phyloP scores from a whole-genome alignment of 202 grass and related monocot species.

The Alloteropsis angusta region DNA sequence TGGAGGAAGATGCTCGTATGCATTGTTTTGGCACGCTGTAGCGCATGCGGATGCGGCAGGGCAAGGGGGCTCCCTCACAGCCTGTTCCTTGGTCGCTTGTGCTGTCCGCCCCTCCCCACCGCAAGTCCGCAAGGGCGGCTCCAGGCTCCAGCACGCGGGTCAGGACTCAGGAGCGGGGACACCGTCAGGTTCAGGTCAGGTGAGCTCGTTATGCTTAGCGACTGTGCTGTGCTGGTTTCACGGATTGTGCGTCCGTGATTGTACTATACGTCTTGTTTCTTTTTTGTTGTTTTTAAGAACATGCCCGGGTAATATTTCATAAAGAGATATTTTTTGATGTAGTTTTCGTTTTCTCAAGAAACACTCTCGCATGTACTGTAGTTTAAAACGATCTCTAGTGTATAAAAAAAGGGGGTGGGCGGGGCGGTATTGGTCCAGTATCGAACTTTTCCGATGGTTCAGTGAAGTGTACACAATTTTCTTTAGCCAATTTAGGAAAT shows the following conservation, averaged over 20 bases:
- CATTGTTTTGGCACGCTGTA: not conserved
- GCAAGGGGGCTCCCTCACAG: not conserved
- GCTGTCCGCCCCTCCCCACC: slow-evolving; percentile 24
- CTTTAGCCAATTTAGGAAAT: not conserved
- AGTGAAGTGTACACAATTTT: not conserved
- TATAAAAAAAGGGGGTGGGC: too few relatives aligned
- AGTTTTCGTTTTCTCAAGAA: not conserved
- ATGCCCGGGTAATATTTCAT: not conserved
- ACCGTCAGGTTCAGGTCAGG: slow-evolving; percentile 28
- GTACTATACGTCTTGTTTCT: not conserved
- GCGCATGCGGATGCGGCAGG: not conserved
- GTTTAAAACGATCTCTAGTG: too few relatives aligned
- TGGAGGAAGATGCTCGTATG: not conserved
- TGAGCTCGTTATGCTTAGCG: slow-evolving; percentile 14
- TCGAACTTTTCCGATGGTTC: not conserved
- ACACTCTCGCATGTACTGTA: too few relatives aligned
- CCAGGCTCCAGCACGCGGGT: slow-evolving; percentile 17
- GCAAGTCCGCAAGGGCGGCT: not conserved
- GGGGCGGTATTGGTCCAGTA: too few relatives aligned
- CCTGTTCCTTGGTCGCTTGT: slow-evolving; percentile 43
- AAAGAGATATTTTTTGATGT: too few relatives aligned
- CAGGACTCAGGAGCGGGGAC: not conserved
- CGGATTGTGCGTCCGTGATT: slow-evolving; percentile 22
- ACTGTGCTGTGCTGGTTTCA: not conserved
- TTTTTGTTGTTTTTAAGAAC: not conserved